A percentile compares a stretch with the other conserved stretches of the same genome.
phyloP scores from a whole-genome alignment of 805 yeast genomes.

The Babjeviella inositovora region DNA sequence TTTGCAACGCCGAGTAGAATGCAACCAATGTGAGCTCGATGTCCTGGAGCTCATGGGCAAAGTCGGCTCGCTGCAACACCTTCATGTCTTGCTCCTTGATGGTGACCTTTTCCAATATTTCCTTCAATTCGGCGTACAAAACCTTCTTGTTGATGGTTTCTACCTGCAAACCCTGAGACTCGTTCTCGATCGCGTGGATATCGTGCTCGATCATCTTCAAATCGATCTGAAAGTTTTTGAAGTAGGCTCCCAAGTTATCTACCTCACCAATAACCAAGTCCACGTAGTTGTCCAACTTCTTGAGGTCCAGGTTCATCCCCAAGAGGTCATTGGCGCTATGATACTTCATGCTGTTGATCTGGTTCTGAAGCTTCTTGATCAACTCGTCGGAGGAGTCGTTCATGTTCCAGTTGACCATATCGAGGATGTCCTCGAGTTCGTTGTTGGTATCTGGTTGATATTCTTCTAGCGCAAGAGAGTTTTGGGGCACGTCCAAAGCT shows the following conservation, averaged over 20 bases:
- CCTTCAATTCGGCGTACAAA: constrained; percentile 54
- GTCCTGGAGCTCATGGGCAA: constrained; percentile 27
- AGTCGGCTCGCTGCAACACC: constrained; percentile 25
- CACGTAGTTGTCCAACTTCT: constrained; percentile 14
- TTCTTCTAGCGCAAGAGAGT: too few relatives aligned
- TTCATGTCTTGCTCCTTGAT: constrained; percentile 39
- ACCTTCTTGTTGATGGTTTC: constrained; percentile 66
- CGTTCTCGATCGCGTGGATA: constrained; percentile 53
- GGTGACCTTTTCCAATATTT: constrained; percentile 55
- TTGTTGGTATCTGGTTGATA: constrained; percentile 15
- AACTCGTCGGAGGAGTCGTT: constrained; percentile 46
- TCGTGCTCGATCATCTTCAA: constrained; percentile 37
- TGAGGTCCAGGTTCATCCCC: constrained; percentile 16
- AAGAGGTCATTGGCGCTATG: constrained; percentile 34
- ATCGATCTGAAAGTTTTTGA: constrained; percentile 21
- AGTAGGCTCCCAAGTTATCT: constrained; percentile 16
- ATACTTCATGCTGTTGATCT: constrained; percentile 46
- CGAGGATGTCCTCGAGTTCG: constrained; percentile 50
- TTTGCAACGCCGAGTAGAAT: constrained; percentile 47
- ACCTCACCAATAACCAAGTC: constrained; percentile 15
- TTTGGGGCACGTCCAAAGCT: too few relatives aligned
- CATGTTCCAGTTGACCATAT: constrained; percentile 65
- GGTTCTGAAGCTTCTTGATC: constrained; percentile 37
- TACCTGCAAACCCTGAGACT: constrained; percentile 72
- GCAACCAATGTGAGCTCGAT: constrained; percentile 26